Base-by-base conservation (phyloP, 768 basidiomycete genomes). In the Scleroderma citrinum region DNA sequence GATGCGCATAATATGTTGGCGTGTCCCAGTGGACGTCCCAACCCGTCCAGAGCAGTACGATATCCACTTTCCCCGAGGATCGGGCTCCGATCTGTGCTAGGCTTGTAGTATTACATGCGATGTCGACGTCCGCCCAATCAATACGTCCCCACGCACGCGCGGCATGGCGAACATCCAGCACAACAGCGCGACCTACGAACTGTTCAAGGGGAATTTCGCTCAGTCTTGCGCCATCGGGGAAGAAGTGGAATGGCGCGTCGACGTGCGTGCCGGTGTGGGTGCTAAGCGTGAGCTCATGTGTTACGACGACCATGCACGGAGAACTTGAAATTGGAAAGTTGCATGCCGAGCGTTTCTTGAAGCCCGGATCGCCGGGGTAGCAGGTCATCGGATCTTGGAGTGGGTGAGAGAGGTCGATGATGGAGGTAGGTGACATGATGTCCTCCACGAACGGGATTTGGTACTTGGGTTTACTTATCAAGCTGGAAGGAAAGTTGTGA, bases 211-310 rank as follows among this genome's bases (percentile, higher is more conserved):
- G 73, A 41, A 88, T 70, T 44, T 81, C 70, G 54, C 82, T 78
- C 40, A 88, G 71, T 8, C 77, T 77, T 38, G 66, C 65, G 5
- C 82, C 85, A 24, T 75, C 69, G 4, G 67, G 65, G 64, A 83
- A 65, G 68, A 87, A 88, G 58, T 90, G 87, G 44, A 75, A 80
- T 0, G 87, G 87, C 1, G 86, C 83, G 56, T 90, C 87, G 63
- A 89, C 72, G 67, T 90, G 87, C 2, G 87, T 89, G 40, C 87
- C 87, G 1, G 82, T 82, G 59, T 89, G 87, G 1, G 86, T 80
- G 4, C 82, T 76, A 19, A 87, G 57, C 23, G 75, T 68, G 43
- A 90, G 65, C 0, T 69, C 47, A 5, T 62, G 58, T 20, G 66
- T 59, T 3, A 58, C 58, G 52, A 64, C 56, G 44, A 55, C 52